Evolutionary conservation across 345 rosid species (phyloP).

Genomic region (Eucalyptus sp.): DNA sequence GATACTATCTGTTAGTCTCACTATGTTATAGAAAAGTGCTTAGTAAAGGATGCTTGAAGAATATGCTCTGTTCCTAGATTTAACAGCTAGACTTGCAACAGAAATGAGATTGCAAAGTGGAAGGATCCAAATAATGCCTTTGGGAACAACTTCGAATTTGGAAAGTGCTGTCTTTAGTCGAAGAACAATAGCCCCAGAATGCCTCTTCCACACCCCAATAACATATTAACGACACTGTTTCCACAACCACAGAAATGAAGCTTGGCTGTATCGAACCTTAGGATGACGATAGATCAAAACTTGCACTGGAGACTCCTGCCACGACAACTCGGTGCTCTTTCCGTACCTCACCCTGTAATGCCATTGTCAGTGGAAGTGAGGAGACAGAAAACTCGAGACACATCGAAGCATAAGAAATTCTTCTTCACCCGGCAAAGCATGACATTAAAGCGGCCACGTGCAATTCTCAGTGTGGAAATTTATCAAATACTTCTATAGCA

Average conservation of each 20-base stretch:
- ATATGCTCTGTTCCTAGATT: not conserved
- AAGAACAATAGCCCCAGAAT: not conserved
- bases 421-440: not conserved
- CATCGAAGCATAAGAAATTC: not conserved
- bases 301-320: not conserved
- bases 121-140: not conserved
- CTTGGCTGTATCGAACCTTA: not conserved
- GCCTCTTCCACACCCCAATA: not conserved
- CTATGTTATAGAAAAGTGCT: not conserved
- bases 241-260: not conserved
- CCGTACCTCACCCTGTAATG: not conserved
- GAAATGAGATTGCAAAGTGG: not conserved
- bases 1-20: not conserved
- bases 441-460: not conserved
- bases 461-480: not conserved
- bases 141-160: not conserved
- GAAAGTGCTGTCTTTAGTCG: not conserved
- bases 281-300: not conserved
- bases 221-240: not conserved
- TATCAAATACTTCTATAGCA: not conserved
- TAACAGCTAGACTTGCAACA: not conserved
- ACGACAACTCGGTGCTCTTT: not conserved
- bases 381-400: not conserved
- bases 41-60: not conserved
- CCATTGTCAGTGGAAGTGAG: not conserved